Conservation (phyloP, 768 basidiomycete genomes). For the Tubosaeta sp. region DNA sequence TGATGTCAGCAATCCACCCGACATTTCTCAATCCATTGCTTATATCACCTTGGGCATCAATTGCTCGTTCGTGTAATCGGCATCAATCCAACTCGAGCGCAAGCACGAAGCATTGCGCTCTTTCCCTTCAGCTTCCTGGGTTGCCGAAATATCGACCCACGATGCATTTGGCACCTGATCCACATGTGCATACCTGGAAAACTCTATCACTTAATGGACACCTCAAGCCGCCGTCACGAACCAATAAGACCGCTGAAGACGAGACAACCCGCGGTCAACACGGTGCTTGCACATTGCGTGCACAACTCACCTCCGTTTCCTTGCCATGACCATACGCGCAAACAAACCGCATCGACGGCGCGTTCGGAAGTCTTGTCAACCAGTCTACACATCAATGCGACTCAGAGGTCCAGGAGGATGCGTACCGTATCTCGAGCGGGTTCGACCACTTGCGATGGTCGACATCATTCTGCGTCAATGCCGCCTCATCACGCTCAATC, state of each 20-base stretch:
- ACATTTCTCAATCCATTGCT: not conserved
- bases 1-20: not conserved
- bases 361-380: constrained; percentile 65
- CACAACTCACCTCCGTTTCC: constrained; percentile 72
- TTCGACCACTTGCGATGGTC: constrained; percentile 91
- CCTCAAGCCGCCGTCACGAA: constrained; percentile 22
- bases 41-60: constrained; percentile 48
- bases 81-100: constrained; percentile 79
- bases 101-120: constrained; percentile 24
- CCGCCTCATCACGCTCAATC: constrained; percentile 70
- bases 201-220: not conserved
- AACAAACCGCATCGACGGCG: constrained; percentile 88
- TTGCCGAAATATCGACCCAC: constrained; percentile 41
- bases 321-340: constrained; percentile 96
- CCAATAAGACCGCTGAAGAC: constrained; percentile 80
- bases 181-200: constrained; percentile 64
- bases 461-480: constrained; percentile 58
- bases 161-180: constrained; percentile 64
- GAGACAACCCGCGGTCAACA: not conserved
- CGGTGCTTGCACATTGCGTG: not conserved
- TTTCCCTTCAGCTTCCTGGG: constrained; percentile 39
- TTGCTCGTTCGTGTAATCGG: constrained; percentile 66
- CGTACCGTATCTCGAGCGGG: constrained; percentile 73
- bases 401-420: not conserved
- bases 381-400: not conserved